Evolutionary conservation across 208 protist species (phyloP), one percentile per base, ranked within the genome.

Genomic region (Herpetomonas tarakana): DNA sequence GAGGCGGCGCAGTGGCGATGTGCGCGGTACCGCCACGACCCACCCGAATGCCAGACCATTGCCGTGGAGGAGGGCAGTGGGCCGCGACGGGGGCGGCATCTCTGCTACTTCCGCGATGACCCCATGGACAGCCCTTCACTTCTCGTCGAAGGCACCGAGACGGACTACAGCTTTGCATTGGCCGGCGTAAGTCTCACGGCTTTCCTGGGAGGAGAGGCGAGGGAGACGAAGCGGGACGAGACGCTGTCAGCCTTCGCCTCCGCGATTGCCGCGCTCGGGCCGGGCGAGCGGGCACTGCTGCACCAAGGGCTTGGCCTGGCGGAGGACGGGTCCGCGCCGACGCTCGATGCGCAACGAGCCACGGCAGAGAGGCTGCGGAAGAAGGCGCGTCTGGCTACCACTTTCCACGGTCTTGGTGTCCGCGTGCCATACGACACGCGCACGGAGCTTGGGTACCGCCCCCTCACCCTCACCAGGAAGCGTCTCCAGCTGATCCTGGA

Each of bases 391-490:
- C 58, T 72, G 11, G 74, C 60, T 1, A 14, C 39, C 0, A 73
- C 71, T 7, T 25, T 71, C 22, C 41, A 65, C 62, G 50, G 56
- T 2, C 54, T 86, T 2, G 74, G 75, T 16, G 14, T 80, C 16
- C 35, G 57, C 25, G 75, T 79, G 2, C 75, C 79, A 25, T 74
- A 68, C 26, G 61, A 81, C 54, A 39, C 31, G 19, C 53, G 55
- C 2, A 75, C 75, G 7, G 69, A 78, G 24, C 39, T 83, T 1
- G 76, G 80, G 30, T 83, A 83, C 64, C 67, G 80, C 9, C 55
- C 63, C 9, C 62, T 62, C 1, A 52, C 38, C 26, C 68, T 78
- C 18, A 66, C 7, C n/a, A 21, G 26, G 14, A 30, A 28, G 9
- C 49, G 65, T 18, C 44, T 77, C 30, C 49, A 69, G 28, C 9